These are phyloP conservation scores for Scedosporium apiospermum DNA, from an alignment of 2,329 filamentous ascomycete species.

Conservation along the genomic window DNA sequence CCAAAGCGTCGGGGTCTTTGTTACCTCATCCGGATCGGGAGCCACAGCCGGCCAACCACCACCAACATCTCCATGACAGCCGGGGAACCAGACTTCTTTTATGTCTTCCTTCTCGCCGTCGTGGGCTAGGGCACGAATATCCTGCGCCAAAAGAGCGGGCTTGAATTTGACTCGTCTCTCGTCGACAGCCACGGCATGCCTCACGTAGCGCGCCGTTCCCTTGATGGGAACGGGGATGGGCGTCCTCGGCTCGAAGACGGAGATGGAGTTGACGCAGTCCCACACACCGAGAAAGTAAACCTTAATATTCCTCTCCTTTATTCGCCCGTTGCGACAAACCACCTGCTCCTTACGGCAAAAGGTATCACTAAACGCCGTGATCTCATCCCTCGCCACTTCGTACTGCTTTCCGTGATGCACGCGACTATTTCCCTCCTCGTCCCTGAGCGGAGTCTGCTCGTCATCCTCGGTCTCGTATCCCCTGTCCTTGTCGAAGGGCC, in stretches of 20 bases:
- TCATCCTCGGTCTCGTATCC: constrained; percentile 18
- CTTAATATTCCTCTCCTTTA: constrained; percentile 27
- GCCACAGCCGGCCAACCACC: constrained; percentile 36
- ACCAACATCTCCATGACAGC: constrained; percentile 43
- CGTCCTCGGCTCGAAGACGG: constrained; percentile 27
- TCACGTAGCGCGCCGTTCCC: constrained; percentile 33
- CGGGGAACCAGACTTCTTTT: constrained; percentile 45
- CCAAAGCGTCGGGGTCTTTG: constrained; percentile 20
- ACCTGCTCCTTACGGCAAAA: constrained; percentile 31
- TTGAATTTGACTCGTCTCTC: constrained; percentile 48
- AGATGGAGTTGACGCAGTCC: constrained; percentile 44
- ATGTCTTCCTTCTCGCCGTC: constrained; percentile 26
- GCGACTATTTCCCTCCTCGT: constrained; percentile 13
- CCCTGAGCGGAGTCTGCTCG: constrained; percentile 15
- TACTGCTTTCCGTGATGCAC: constrained; percentile 13
- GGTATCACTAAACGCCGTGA: constrained; percentile 35
- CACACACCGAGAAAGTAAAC: constrained; percentile 47
- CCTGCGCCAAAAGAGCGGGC: constrained; percentile 34
- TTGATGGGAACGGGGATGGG: constrained; percentile 26
- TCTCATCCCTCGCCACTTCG: constrained; percentile 21
- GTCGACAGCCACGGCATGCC: constrained; percentile 43
- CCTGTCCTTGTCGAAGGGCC: neutral
- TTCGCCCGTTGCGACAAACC: constrained; percentile 7
- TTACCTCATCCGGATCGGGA: constrained; percentile 14
- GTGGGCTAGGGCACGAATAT: constrained; percentile 19